Base-by-base conservation (phyloP, 2,329 filamentous ascomycete genomes). In the Graphilbum ipis-grandicollis region DNA sequence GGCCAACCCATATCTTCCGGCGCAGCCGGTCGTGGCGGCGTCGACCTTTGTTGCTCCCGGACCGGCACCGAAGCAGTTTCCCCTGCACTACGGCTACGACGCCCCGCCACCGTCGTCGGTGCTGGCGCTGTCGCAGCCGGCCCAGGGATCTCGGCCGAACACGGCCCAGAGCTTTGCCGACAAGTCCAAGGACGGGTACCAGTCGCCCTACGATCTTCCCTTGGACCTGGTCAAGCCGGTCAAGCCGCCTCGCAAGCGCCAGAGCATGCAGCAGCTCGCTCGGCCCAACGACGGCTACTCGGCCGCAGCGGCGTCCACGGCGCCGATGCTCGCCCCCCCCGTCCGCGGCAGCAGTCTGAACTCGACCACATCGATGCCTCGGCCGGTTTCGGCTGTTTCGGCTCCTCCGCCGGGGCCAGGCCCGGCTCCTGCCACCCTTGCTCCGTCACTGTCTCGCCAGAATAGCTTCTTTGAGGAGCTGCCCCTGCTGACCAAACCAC, bases 201-300 rank as follows among this genome's bases (percentile, higher is more conserved):
- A 79, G 34, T 96, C 88, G 17, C 90, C 90, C 0, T 98, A 94
- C 49, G 92, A 98, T 57, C 65, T 98, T 17, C 90, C 90, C 4
- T 82, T 90, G 57, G 88, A 94, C 38, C 69, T 98, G 22, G 70
- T 79, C 21, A 79, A 79, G 46, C 74, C 37, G 22, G 70, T 79
- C 21, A 79, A 79, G 46, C 74, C 37, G 31, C 38, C 79, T 49
- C 65, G 75, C 53, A 77, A 79, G 60, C 64, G 77, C 36, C 54
- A 62, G 6, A 74, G 68, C 48, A 63, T 68, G 48, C 71, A 71
- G 40, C 69, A 70, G 37, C 56, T 68, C 31, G 58, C 63, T 6
- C 59, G 60, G 39, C 52, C 57, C 34, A 50, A 57, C 26, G 57
- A 65, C 28, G 52, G 61, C 9, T 49, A 59, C 23, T 25, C 37